A percentile compares a stretch with the other conserved stretches of the same genome.
phyloP scores from a whole-genome alignment of 345 rosid species.

The Melaleuca alternifolia region DNA sequence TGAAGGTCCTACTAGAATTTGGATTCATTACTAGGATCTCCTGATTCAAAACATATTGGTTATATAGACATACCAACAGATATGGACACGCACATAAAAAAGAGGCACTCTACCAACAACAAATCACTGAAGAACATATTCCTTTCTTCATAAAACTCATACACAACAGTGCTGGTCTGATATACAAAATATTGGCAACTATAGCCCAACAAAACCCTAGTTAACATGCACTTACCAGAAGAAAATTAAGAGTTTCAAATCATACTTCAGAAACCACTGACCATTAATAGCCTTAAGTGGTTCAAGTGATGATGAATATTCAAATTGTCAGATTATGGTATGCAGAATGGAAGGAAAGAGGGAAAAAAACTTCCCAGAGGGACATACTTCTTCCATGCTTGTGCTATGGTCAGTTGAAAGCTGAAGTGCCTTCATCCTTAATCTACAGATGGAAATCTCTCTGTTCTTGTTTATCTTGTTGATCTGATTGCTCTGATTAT shows the following conservation, averaged over 20 bases:
- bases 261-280: neutral
- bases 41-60: neutral
- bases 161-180: neutral
- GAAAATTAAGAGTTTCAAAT: neutral
- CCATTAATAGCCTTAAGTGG: neutral
- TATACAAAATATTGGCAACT: neutral
- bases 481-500: slow-evolving; percentile 55
- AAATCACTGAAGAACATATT: neutral
- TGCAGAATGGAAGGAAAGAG: neutral
- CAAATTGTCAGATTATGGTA: neutral
- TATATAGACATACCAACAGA: neutral
- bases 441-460: slow-evolving; percentile 72
- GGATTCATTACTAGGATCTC: neutral
- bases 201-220: neutral
- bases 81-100: neutral
- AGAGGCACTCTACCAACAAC: neutral
- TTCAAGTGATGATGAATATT: neutral
- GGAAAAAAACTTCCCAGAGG: neutral
- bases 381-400: slow-evolving; percentile 61
- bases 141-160: neutral
- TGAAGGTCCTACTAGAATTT: neutral
- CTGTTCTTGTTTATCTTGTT: slow-evolving; percentile 68
- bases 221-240: neutral
- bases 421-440: slow-evolving; percentile 94
- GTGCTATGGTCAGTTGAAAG: slow-evolving; percentile 96